Base-by-base conservation (phyloP, 2,329 filamentous ascomycete genomes). In the Ceratocystis colombiana region DNA sequence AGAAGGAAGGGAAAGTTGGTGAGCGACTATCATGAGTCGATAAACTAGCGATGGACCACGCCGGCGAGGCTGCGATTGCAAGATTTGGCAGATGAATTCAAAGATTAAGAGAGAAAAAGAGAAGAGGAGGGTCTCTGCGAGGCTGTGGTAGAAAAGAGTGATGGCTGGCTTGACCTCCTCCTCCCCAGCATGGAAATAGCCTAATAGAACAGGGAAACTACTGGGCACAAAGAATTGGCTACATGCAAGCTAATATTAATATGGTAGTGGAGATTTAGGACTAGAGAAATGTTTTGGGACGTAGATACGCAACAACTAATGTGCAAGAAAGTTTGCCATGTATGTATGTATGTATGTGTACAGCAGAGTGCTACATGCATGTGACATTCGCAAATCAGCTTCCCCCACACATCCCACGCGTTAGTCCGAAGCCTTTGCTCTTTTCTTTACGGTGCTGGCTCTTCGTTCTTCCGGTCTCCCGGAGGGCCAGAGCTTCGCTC, bases 401-500 rank as follows among this genome's bases (percentile, higher is more conserved):
- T 25, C n/a, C 22, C 25, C 30, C 50, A 25, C 50, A 15, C 10
- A 37, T 8, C 28, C 55, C 7, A 33, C n/a, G 25, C 28, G 55
- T 10, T 59, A 25, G 15, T 0, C 55, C 28, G 55, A 59, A 30
- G 7, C n/a, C 17, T 33, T 10, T 25, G 25, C 37, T 41, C 3
- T 41, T 12, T 41, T 41, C 37, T 41, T 41, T 41, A 17, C 55
- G 15, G 30, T 22, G 28, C 12, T 15, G 55, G 28, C 55, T 59
- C 55, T 59, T 59, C 28, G 33, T 59, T 59, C 55, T 59, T 59
- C 55, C 55, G 64, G 64, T 55, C 64, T 37, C 59, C 64, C 28
- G 64, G 37, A 15, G 10, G 53, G 46, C 59, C 20, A 55, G 37
- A 41, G 17, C 30, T 59, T 46, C 44, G 25, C n/a, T 41, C 62